A percentile compares a stretch with the other conserved stretches of the same genome.
Conservation (phyloP, 2,329 filamentous ascomycete species). For the Ophioceras dolichostomum region DNA sequence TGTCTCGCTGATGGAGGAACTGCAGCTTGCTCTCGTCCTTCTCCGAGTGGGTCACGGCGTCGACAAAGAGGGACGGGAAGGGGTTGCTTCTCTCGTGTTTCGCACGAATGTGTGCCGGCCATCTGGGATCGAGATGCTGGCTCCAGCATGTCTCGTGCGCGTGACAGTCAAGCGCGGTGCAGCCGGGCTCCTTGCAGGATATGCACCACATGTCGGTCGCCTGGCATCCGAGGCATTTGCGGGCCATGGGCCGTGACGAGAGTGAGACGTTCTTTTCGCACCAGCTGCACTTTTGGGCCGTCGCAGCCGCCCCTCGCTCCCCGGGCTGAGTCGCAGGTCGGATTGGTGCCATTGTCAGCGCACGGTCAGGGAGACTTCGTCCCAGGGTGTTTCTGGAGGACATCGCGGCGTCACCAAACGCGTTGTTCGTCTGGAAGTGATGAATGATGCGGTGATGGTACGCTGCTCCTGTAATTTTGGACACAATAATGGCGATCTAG, state of each 20-base stretch:
- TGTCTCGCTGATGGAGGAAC: background rate
- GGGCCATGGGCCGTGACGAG: background rate
- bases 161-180: background rate
- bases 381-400: no score
- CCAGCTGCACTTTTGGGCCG: background rate
- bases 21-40: background rate
- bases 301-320: no score
- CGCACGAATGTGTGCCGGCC: no score
- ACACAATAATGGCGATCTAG: no score
- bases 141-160: background rate
- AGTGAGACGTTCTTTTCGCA: background rate
- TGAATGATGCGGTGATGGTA: no score
- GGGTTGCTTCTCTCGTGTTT: background rate
- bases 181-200: background rate
- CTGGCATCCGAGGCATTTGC: background rate
- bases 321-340: no score
- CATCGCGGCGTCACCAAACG: no score
- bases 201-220: background rate
- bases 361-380: no score
- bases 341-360: no score
- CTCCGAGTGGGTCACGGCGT: background rate
- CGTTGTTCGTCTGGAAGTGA: no score
- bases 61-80: background rate
- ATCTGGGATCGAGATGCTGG: no score
- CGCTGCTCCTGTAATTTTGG: no score